phyloP scores from a whole-genome alignment of 148 eudicot species.

The Fagopyrum esculentum region DNA sequence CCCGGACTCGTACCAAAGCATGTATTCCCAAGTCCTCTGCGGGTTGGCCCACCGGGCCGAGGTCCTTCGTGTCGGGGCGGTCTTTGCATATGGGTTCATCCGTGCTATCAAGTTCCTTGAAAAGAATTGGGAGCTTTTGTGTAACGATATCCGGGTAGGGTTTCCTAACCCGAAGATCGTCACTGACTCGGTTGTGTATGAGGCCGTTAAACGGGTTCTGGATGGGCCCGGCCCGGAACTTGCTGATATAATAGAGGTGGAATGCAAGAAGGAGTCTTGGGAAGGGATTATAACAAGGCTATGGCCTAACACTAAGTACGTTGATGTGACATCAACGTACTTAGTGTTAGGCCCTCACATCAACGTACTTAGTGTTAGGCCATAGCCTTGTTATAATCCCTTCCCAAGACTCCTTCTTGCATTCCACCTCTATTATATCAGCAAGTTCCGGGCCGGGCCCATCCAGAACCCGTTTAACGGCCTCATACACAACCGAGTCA shows the following conservation, averaged over 20 bases:
- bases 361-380: conserved; percentile 43
- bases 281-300: conserved; percentile 35
- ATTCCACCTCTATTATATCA: conserved; percentile 28
- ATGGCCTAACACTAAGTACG: conserved; percentile 44
- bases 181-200: conserved; percentile 23
- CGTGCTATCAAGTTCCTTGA: conserved; percentile 42
- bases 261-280: conserved; percentile 31
- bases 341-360: no score
- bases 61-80: conserved; percentile 35
- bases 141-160: conserved; percentile 33
- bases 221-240: conserved; percentile 23
- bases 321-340: no score
- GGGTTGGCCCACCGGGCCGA: conserved; percentile 27
- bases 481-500: conserved; percentile 21
- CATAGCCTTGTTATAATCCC: conserved; percentile 41
- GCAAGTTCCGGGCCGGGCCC: conserved; percentile 31
- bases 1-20: conserved; percentile 44
- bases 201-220: conserved; percentile 19
- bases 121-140: conserved; percentile 27
- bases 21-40: conserved; percentile 51
- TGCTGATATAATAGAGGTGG: conserved; percentile 28
- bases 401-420: conserved; percentile 26
- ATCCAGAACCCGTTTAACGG: conserved; percentile 16
- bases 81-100: conserved; percentile 35
- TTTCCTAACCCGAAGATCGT: conserved; percentile 16